A percentile compares a stretch with the other conserved stretches of the same genome.
These are phyloP conservation scores for Spergularia bocconei DNA, from an alignment of 148 eudicot species.

Conservation along the genomic window DNA sequence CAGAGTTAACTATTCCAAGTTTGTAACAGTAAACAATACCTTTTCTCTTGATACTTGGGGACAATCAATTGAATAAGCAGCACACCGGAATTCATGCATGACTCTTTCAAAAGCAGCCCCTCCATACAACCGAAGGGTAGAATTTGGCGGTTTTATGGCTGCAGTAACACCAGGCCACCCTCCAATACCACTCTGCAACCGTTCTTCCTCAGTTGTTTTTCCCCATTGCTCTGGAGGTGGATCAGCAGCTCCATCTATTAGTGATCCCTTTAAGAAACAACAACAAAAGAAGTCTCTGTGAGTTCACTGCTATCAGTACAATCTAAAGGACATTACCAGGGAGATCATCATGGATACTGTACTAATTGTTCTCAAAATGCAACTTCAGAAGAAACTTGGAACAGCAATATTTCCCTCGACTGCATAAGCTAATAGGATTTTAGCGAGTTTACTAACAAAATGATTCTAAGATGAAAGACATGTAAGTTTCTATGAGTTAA, in stretches of 20 bases:
- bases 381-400: no score
- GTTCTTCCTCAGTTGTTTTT: conserved; percentile 86
- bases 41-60: conserved; percentile 93
- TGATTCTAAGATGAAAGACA: not conserved
- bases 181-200: conserved; percentile 82
- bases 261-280: conserved; percentile 54
- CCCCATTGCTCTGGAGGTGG: conserved; percentile 99
- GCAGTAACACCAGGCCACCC: conserved; percentile 88
- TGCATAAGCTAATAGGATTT: no score
- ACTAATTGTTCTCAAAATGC: no score
- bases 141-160: conserved; percentile 78
- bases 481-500: not conserved
- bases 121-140: conserved; percentile 81
- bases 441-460: no score
- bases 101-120: conserved; percentile 99
- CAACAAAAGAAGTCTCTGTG: not conserved
- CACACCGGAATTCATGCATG: conserved; percentile 95
- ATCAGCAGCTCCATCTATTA: conserved; percentile 96
- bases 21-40: conserved; percentile 32
- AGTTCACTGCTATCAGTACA: not conserved
- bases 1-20: not conserved
- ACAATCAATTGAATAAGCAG: conserved; percentile 92
- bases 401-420: no score
- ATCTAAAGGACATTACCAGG: not conserved
- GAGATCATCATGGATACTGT: not conserved